A percentile compares a stretch with the other conserved stretches of the same genome.
Conservation (phyloP, 208 protist species). For the Trichomonas tenax region DNA sequence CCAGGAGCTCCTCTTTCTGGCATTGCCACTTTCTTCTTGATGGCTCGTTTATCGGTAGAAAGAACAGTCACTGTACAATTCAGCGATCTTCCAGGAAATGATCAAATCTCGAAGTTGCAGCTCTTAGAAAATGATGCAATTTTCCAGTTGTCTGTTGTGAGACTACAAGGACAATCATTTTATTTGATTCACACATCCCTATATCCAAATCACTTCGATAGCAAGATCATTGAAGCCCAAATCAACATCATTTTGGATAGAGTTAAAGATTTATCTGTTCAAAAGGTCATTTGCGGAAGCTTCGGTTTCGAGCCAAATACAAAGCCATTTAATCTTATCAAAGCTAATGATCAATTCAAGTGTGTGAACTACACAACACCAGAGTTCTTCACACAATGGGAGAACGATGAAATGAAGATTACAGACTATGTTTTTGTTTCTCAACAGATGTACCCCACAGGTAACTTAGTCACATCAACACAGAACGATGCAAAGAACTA, state of each 20-base stretch:
- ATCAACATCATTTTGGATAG: background rate
- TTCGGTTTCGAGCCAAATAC: background rate
- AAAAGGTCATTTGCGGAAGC: background rate
- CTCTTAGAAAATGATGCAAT: background rate
- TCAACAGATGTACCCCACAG: background rate
- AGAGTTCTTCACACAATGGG: background rate
- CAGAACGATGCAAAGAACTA: background rate
- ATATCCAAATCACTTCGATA: background rate
- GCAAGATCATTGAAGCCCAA: background rate
- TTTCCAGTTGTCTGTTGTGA: background rate
- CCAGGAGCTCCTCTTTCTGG: background rate
- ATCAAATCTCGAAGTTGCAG: background rate
- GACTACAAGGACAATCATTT: background rate
- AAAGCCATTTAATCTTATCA: background rate
- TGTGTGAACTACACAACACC: background rate
- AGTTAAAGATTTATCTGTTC: background rate
- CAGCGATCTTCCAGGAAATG: background rate
- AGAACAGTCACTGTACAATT: background rate
- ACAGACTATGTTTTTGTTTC: background rate
- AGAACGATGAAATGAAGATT: background rate
- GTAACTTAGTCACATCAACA: background rate
- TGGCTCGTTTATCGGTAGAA: background rate
- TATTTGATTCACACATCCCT: background rate
- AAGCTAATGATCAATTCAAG: background rate
- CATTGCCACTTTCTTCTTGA: background rate